Evolutionary conservation across 257 asterid species (phyloP), one percentile per base, ranked within the genome.

Genomic region (Solanum piurae): DNA sequence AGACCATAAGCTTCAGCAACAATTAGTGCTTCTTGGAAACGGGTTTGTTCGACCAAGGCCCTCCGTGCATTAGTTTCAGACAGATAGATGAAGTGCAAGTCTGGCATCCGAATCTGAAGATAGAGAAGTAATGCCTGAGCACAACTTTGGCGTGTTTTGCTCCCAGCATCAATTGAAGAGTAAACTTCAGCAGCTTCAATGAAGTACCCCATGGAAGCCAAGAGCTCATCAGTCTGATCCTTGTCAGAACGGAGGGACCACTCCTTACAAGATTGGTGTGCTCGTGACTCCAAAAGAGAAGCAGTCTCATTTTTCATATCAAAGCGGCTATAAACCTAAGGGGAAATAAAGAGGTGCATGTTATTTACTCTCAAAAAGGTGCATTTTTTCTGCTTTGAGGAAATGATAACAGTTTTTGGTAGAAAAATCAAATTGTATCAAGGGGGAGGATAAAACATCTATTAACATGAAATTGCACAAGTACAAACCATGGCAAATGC

Each of bases 301-400:
- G 98, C 99, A 16, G 96, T 93, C 86, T 97, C 99, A 55, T 97
- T 97, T 91, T 95, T 97, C 99, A 97, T 97, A 93, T 97, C 98
- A 62, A 97, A 97, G 93, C 95, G 98, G 89, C 91, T 93, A 89
- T 97, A 97, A 83, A 97, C 98, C 99, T 97, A 94, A 83, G 73
- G 84, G 68, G 73, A 86, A 86, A 88, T 25, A 58, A 85, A 73
- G 27, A 75, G 84, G 73, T 77, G 87, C 23, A 86, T 36, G 86
- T 89, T 64, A 86, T 55, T 84, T 84, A 87, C 87, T 37, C 38
- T 16, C 58, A 37, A 66, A 38, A 46, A 66, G 64, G 38, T 66
- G 82, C 66, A 66, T 12, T 42, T 49, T 80, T 80, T 46, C 42
- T 46, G 44, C 85, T 80, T 29, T 49, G 69, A 49, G 85, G 85